Base-by-base conservation (phyloP, 1,139 yeast species). In the Pichia sp. region DNA sequence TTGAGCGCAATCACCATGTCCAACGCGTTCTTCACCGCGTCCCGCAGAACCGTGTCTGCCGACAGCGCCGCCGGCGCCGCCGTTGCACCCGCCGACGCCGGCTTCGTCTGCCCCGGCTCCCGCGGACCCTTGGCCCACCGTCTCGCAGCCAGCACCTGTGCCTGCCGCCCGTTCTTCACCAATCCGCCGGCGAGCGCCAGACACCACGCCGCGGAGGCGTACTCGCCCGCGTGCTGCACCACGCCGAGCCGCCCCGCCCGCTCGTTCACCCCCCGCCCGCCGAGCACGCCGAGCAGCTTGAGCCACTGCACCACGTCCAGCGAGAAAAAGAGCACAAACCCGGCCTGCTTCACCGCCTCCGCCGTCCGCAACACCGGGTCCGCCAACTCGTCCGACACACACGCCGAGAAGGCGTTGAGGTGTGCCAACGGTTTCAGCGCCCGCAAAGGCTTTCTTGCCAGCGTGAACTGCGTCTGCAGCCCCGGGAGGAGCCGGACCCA, bases 381-480 rank as follows among this genome's bases (percentile, higher is more conserved):
- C 57, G 79, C 71, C 53, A 90, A 78, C 74, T 87, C 86, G 71
- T 89, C 86, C 67, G 84, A 89, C 64, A 75, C 80, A 23, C 88
- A 80, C 61, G 79, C 78, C 4, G 89, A 78, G 7, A 95, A 90
- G 15, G 82, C 78, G 65, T 85, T 85, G 57, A 87, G 69, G 69
- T 87, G 92, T 66, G 79, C 79, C 66, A 92, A 73, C 1, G 96
- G 96, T 73, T 90, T 92, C 62, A 90, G 81, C 67, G 86, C 84
- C 65, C 98, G 80, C 78, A 92, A 75, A 23, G 92, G 84, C 74
- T 92, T 92, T 70, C 98, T 83, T 57, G 90, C 78, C 61, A 87
- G 75, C 16, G 89, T 82, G 42, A 85, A 76, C 60, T 85, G 83
- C 50, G 70, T 69, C 69, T 83, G 85, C 55, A 87, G 68, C 26